A percentile compares a stretch with the other conserved stretches of the same genome.
phyloP scores from a whole-genome alignment of 345 rosid genomes.

The Arabis hirsuta region DNA sequence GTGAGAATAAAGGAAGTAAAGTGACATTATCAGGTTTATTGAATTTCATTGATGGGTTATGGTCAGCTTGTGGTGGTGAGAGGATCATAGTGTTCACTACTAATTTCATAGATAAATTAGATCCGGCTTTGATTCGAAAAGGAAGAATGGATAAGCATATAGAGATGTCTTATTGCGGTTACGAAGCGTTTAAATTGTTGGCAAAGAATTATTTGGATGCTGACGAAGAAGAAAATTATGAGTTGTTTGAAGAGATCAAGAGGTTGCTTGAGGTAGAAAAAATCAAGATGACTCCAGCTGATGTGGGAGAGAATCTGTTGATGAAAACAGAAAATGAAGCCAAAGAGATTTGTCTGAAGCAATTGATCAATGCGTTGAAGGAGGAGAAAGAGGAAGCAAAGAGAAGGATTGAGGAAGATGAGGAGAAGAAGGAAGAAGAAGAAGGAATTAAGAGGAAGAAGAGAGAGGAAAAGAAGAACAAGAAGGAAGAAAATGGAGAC shows the following conservation, averaged over 20 bases:
- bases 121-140: conserved; percentile 50
- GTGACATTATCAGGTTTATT: conserved; percentile 54
- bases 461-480: conserved; percentile 15
- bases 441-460: conserved; percentile 5
- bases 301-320: conserved; percentile 55
- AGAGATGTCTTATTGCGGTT: conserved; percentile 49
- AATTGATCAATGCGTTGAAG: conserved; percentile 43
- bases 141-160: conserved; percentile 59
- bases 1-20: conserved; percentile 39
- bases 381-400: conserved; percentile 40
- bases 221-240: conserved; percentile 27
- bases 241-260: conserved; percentile 37
- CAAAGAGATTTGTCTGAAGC: conserved; percentile 41
- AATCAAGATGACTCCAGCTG: conserved; percentile 49
- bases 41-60: conserved; percentile 53
- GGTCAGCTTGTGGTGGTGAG: conserved; percentile 59
- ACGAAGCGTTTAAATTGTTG: conserved; percentile 50
- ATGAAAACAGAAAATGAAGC: conserved; percentile 34
- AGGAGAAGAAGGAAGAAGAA: conserved; percentile 31
- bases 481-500: conserved; percentile 6
- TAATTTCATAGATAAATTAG: conserved; percentile 52
- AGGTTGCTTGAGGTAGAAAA: conserved; percentile 44
- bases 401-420: conserved; percentile 28
- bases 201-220: conserved; percentile 50
- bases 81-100: conserved; percentile 57